These are phyloP conservation scores for Coemansia sp. DNA, from an alignment of 192 early-diverging fungal species.

Conservation along the genomic window DNA sequence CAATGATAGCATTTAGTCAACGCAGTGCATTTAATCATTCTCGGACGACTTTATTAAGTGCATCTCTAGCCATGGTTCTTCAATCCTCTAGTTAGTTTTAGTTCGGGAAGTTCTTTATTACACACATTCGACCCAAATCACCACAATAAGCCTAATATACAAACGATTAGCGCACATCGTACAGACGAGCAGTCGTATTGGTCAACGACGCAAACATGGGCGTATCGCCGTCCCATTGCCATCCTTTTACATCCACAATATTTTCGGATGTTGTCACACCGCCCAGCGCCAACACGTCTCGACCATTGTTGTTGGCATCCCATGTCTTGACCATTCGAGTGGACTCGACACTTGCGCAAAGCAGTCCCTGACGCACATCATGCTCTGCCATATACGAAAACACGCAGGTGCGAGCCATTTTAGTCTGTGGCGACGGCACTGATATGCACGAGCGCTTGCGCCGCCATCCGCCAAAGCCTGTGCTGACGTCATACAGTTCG, in stretches of 20 bases:
- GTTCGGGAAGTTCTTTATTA: too few species aligned
- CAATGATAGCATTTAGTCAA: too few species aligned
- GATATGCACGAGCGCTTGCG: slow-evolving; percentile 3
- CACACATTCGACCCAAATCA: too few species aligned
- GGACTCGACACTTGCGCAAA: slow-evolving; percentile 40
- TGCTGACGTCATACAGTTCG: slow-evolving; percentile 19
- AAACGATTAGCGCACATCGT: slow-evolving; percentile 24
- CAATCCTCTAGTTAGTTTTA: too few species aligned
- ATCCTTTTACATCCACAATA: slow-evolving; percentile 33
- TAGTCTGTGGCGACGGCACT: slow-evolving; percentile 28
- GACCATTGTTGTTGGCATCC: neutral
- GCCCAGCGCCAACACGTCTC: slow-evolving; percentile 11
- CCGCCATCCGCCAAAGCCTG: slow-evolving; percentile 3
- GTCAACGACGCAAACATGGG: slow-evolving; percentile 31
- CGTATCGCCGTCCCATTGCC: slow-evolving; percentile 19
- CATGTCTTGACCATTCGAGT: slow-evolving; percentile 19
- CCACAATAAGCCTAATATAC: neutral
- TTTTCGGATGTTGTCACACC: slow-evolving; percentile 14
- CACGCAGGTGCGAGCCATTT: slow-evolving; percentile 26
- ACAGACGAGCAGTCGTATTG: slow-evolving; percentile 28
- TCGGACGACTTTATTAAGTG: too few species aligned
- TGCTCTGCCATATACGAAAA: slow-evolving; percentile 17
- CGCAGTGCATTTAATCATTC: too few species aligned
- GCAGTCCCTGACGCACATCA: slow-evolving; percentile 15
- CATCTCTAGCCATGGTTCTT: too few species aligned